Evolutionary conservation across 371 early-diverging fungal species (phyloP).

Genomic region (Globomyces sp.): DNA sequence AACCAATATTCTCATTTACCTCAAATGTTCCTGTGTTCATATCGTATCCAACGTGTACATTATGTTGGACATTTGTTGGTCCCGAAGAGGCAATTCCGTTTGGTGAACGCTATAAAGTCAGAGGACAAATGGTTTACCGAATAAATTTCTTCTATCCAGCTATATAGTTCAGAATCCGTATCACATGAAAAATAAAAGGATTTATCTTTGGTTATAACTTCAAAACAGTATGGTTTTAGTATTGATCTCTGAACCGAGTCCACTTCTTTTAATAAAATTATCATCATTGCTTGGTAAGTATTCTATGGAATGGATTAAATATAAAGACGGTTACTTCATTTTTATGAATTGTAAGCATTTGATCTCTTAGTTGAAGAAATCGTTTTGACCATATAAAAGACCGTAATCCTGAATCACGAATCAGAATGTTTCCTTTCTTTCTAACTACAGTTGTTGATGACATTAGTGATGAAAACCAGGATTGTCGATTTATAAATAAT

Average conservation of each 20-base stretch:
- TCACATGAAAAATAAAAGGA: slow-evolving; percentile 26
- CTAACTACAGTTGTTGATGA: slow-evolving; percentile 13
- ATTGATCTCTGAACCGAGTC: slow-evolving; percentile 21
- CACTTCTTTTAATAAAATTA: slow-evolving; percentile 27
- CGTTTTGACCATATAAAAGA: slow-evolving; percentile 94
- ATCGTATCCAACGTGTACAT: slow-evolving; percentile 97
- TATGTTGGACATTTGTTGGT: slow-evolving; percentile 93
- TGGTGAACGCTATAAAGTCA: slow-evolving; percentile 65
- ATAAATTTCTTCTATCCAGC: slow-evolving; percentile 36
- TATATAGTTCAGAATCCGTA: slow-evolving; percentile 28
- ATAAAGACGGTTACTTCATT: slow-evolving; percentile 67
- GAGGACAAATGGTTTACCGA: background rate
- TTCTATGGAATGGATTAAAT: slow-evolving; percentile 37
- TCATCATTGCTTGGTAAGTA: slow-evolving; percentile 47
- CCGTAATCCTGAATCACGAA: slow-evolving; percentile 86
- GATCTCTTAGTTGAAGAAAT: slow-evolving; percentile 83
- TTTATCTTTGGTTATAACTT: slow-evolving; percentile 25
- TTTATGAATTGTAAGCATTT: slow-evolving; percentile 89
- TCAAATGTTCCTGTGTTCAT: slow-evolving; percentile 67
- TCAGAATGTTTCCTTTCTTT: slow-evolving; percentile 78
- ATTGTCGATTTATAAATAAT: no score
- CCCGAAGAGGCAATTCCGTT: slow-evolving; percentile 73
- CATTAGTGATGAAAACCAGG: background rate
- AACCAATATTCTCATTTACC: background rate
- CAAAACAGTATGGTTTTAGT: slow-evolving; percentile 26